Conservation (phyloP, 2,329 filamentous ascomycete species). For the Fusarium nanum region DNA sequence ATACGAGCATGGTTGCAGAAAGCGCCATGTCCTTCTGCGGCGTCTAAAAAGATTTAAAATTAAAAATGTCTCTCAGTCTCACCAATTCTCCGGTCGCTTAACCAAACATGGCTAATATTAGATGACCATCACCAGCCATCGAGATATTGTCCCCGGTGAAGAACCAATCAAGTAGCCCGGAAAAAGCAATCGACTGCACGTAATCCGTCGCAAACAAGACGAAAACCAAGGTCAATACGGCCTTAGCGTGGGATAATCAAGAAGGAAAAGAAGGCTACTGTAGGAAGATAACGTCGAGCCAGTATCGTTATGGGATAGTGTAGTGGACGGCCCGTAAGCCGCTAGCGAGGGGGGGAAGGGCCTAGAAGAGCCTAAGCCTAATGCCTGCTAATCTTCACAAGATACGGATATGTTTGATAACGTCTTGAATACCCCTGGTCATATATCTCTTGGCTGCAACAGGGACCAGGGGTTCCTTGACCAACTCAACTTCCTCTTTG, state of each 20-base stretch:
- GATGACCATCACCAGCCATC: slow-evolving; percentile 7
- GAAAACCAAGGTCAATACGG: background rate
- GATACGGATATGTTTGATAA: slow-evolving; percentile 16
- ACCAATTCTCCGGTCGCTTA: slow-evolving; percentile 4
- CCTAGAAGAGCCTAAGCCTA: background rate
- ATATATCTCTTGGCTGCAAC: slow-evolving; percentile 18
- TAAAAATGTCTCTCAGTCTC: too few species aligned
- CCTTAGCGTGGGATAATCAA: background rate
- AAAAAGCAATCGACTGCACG: background rate
- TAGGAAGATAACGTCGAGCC: slow-evolving; percentile 13
- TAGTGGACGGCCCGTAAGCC: slow-evolving; percentile 20
- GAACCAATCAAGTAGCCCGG: background rate
- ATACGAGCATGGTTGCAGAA: slow-evolving; percentile 27
- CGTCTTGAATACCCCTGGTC: background rate
- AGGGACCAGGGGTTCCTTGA: background rate
- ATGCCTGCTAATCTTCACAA: background rate
- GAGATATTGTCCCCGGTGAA: background rate
- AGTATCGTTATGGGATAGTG: slow-evolving; percentile 2
- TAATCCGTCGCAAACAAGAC: slow-evolving; percentile 4
- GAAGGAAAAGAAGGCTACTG: background rate
- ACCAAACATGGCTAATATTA: slow-evolving; percentile 19
- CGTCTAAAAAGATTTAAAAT: background rate
- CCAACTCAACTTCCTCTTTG: slow-evolving; percentile 22
- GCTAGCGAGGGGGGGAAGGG: slow-evolving; percentile 11
- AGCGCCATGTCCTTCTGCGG: slow-evolving; percentile 30